A percentile compares a stretch with the other conserved stretches of the same genome.
phyloP scores from a whole-genome alignment of 768 basidiomycete genomes.

The Gloeostereum incarnatum region DNA sequence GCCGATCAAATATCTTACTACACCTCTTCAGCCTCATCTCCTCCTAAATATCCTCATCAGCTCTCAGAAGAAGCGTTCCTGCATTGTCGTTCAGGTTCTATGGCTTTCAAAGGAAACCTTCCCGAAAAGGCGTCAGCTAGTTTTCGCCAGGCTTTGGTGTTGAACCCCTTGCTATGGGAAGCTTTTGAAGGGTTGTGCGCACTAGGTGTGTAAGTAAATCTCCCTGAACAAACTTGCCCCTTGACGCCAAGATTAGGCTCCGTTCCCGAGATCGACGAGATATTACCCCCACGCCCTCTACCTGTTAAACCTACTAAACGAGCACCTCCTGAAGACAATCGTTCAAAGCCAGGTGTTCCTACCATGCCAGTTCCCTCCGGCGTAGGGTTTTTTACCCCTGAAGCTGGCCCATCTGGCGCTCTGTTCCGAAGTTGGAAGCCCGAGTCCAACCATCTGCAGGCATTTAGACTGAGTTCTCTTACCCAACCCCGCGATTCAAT shows the following conservation, averaged over 20 bases:
- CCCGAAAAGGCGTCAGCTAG: slow-evolving; percentile 61
- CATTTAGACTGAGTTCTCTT: slow-evolving; percentile 49
- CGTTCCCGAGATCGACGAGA: slow-evolving; percentile 59
- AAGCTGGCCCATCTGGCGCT: slow-evolving; percentile 44
- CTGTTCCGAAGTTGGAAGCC: slow-evolving; percentile 52
- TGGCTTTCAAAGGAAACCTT: slow-evolving; percentile 74
- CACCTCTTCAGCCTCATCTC: slow-evolving; percentile 40
- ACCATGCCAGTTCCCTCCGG: slow-evolving; percentile 36
- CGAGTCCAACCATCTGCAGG: slow-evolving; percentile 36
- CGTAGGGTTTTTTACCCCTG: slow-evolving; percentile 71
- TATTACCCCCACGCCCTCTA: slow-evolving; percentile 57
- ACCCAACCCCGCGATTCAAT: slow-evolving; percentile 46
- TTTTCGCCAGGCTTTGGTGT: slow-evolving; percentile 60
- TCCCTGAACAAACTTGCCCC: too few relatives aligned
- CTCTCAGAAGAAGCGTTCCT: slow-evolving; percentile 70
- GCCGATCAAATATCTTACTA: slow-evolving; percentile 9
- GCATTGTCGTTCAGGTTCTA: slow-evolving; percentile 67
- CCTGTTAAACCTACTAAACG: slow-evolving; percentile 54
- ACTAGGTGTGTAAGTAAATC: slow-evolving; percentile 60
- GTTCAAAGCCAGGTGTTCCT: slow-evolving; percentile 33
- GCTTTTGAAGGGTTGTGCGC: slow-evolving; percentile 84
- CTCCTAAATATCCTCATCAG: slow-evolving; percentile 39
- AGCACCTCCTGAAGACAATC: slow-evolving; percentile 40
- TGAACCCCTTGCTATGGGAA: slow-evolving; percentile 85
- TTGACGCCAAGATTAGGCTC: too few relatives aligned